These are phyloP conservation scores for Suillus ampliporus DNA, from an alignment of 768 basidiomycete species.

Conservation along the genomic window DNA sequence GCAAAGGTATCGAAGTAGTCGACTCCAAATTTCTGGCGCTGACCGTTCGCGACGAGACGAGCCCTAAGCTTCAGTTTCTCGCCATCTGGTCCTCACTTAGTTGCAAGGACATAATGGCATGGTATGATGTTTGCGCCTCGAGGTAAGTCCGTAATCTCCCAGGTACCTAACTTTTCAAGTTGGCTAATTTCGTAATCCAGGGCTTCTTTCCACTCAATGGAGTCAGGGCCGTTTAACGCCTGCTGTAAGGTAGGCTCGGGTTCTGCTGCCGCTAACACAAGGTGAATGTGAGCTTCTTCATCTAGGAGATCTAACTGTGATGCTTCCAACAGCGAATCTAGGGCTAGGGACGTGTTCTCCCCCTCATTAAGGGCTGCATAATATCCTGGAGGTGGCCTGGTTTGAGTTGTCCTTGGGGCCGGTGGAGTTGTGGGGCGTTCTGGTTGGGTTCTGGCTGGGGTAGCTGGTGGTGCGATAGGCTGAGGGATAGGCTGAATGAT, in stretches of 20 bases:
- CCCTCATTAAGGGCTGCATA: neutral
- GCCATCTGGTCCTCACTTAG: neutral
- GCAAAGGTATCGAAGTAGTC: conserved; percentile 31
- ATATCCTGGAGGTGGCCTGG: neutral
- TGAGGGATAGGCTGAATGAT: neutral
- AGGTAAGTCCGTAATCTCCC: conserved; percentile 32
- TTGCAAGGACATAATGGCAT: conserved; percentile 10
- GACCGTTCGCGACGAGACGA: neutral
- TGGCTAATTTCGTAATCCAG: conserved; percentile 18
- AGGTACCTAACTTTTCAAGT: conserved; percentile 30
- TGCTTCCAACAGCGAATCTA: neutral
- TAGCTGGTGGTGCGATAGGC: neutral
- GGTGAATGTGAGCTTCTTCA: neutral
- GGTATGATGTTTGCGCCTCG: conserved; percentile 33
- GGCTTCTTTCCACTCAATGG: conserved; percentile 6
- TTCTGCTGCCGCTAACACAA: neutral
- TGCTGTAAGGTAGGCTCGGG: conserved; percentile 4
- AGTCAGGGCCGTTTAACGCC: conserved; percentile 6
- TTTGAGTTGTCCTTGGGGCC: no score
- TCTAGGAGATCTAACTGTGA: neutral
- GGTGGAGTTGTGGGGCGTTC: no score
- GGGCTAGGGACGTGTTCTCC: neutral
- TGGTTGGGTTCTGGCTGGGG: no score
- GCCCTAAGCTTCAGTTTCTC: neutral
- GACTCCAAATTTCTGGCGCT: neutral